A percentile compares a stretch with the other conserved stretches of the same genome.
Evolutionary conservation across 306 rosid genomes (phyloP).

Genomic region (Trifolium subterraneum): DNA sequence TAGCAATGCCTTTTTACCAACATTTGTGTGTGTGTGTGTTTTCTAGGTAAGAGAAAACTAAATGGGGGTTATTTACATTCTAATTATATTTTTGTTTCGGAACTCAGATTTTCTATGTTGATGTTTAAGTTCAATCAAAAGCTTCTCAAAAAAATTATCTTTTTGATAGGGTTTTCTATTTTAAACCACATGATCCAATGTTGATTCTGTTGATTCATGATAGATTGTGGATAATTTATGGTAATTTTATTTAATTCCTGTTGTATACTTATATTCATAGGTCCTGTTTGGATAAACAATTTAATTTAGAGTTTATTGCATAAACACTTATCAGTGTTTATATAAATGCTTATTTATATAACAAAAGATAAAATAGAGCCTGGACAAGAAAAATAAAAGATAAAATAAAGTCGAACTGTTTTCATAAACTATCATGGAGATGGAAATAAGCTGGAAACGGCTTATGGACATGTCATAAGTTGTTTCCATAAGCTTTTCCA

Average conservation of each 20-base stretch:
- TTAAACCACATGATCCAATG: background rate
- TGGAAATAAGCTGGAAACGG: background rate
- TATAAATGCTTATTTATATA: background rate
- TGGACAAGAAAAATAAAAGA: background rate
- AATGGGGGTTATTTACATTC: background rate
- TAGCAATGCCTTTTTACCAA: background rate
- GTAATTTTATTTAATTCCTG: slow-evolving; percentile 14
- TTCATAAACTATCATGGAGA: background rate
- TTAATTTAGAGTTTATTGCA: background rate
- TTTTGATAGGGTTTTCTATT: slow-evolving; percentile 18
- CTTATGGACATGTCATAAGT: background rate
- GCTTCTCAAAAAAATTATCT: background rate
- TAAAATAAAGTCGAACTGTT: background rate
- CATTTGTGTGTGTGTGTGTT: background rate
- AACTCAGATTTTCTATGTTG: background rate
- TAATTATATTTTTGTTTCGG: background rate
- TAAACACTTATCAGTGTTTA: background rate
- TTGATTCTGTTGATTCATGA: background rate
- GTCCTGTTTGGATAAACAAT: background rate
- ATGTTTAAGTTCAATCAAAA: slow-evolving; percentile 10
- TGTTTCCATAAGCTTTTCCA: background rate
- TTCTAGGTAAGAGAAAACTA: background rate
- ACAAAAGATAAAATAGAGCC: background rate
- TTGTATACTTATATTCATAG: background rate
- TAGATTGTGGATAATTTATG: background rate